Conservation (phyloP, 2,329 filamentous ascomycete genomes). For the Moelleriella libera region DNA sequence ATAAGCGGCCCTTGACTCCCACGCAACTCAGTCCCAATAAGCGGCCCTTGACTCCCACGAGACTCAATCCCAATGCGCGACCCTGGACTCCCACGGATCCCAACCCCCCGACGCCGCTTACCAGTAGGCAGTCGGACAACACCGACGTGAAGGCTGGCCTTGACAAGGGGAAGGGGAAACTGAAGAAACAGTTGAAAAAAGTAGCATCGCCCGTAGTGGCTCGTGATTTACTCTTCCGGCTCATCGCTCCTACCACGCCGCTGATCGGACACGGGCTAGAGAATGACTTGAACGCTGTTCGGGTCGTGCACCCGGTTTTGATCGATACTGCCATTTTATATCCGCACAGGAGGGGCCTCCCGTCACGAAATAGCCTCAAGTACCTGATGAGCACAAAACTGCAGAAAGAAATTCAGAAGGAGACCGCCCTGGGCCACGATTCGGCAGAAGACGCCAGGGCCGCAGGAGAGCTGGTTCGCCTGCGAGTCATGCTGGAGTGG, state of each 20-base stretch:
- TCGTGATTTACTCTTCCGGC: conserved; percentile 60
- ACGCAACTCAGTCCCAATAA: conserved; percentile 29
- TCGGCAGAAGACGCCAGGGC: conserved; percentile 83
- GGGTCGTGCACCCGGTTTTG: conserved; percentile 72
- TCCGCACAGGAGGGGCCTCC: conserved; percentile 64
- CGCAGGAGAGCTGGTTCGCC: conserved; percentile 71
- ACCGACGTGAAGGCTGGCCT: conserved; percentile 10
- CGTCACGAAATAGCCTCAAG: conserved; percentile 66
- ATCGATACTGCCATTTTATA: conserved; percentile 79
- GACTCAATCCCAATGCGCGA: conserved; percentile 1
- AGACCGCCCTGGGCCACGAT: conserved; percentile 60
- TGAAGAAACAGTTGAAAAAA: conserved; percentile 43
- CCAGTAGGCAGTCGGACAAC: too few relatives aligned
- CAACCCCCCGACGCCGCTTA: too few relatives aligned
- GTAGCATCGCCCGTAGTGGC: conserved; percentile 64
- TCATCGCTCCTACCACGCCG: conserved; percentile 64
- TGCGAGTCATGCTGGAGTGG: conserved; percentile 60
- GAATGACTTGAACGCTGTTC: conserved; percentile 79
- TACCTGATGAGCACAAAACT: conserved; percentile 57
- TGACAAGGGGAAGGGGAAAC: conserved; percentile 9
- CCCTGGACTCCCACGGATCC: neutral
- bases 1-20: too few relatives aligned
- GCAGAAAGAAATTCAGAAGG: conserved; percentile 65
- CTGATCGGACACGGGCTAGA: conserved; percentile 89
- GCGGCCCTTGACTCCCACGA: conserved; percentile 29